Base-by-base conservation (phyloP, 768 basidiomycete genomes). In the Scleroderma citrinum region DNA sequence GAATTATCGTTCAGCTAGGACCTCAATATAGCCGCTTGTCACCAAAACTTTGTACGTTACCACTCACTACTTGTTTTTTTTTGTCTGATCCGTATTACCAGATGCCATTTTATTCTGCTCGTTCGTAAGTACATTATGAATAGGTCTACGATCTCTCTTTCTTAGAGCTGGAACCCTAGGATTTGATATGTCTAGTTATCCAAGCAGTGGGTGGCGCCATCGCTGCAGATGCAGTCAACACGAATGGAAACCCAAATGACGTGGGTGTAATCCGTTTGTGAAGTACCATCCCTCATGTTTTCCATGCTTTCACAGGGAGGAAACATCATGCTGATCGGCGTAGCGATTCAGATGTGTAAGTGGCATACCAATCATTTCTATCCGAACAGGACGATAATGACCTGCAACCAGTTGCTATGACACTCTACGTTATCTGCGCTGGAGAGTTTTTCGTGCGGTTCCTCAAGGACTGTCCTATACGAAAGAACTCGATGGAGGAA, bases 311-410 rank as follows among this genome's bases (percentile, higher is more conserved):
- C 13, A 30, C 49, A 72, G 69, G 79, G 78, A 3, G 74, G 71
- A 14, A 58, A 76, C 43, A 69, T 82, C 58, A 83, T 83, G 81
- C 70, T 83, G 7, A 79, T 67, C 1, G 85, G 83, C 42, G 84
- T 87, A 50, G 66, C 70, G 14, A 75, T 84, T 57, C 83, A 86
- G 57, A 62, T 82, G 48, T 59, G 74, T 73, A 34, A 50, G 71
- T 64, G 24, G 16, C 8, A 7, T 29, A 19, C 38, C 41, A 59
- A 60, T 37, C 23, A 71, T 54, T 6, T 20, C n/a, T 44, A 0
- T n/a, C 49, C 8, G 39, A 7, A n/a, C 34, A 29, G 17, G 12
- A 6, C 16, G 24, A 14, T 29, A 11, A 23, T 7, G 16, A 26
- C n/a, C 17, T n/a, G 19, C 38, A 17, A 30, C 3, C 51, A 78